Evolutionary conservation across 768 basidiomycete genomes (phyloP).

Genomic region (Podaxis sp.): DNA sequence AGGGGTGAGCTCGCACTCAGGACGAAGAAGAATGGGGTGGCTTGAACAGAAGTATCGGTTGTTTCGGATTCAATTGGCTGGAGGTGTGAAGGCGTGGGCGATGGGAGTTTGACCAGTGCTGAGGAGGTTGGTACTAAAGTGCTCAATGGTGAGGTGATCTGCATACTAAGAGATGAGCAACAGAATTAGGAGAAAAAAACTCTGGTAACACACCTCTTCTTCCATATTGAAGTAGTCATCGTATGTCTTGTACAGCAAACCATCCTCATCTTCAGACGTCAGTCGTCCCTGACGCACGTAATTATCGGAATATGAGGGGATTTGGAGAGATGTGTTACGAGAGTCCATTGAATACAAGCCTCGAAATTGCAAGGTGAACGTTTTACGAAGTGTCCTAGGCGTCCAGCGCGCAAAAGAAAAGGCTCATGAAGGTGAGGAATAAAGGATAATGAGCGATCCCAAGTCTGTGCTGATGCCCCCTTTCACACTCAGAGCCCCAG

Average conservation of each 20-base stretch:
- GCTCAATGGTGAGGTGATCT: background rate
- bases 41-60: background rate
- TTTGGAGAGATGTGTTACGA: background rate
- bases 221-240: conserved; percentile 14
- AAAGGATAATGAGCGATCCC: background rate
- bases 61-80: background rate
- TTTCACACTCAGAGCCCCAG: too few relatives aligned
- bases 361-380: background rate
- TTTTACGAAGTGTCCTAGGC: background rate
- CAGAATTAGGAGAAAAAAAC: background rate
- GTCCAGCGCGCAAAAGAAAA: background rate
- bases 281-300: background rate
- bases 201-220: conserved; percentile 3
- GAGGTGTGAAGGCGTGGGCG: background rate
- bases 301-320: background rate
- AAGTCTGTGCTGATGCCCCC: too few relatives aligned
- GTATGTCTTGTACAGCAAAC: conserved; percentile 6
- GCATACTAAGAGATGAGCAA: background rate
- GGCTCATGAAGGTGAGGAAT: background rate
- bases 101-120: too few relatives aligned
- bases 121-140: background rate
- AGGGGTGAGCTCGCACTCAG: background rate
- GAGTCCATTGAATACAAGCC: background rate
- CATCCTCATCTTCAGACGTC: background rate
- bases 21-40: conserved; percentile 6